Base-by-base conservation (phyloP, 2,329 filamentous ascomycete genomes). In the Diaporthe australafricana region DNA sequence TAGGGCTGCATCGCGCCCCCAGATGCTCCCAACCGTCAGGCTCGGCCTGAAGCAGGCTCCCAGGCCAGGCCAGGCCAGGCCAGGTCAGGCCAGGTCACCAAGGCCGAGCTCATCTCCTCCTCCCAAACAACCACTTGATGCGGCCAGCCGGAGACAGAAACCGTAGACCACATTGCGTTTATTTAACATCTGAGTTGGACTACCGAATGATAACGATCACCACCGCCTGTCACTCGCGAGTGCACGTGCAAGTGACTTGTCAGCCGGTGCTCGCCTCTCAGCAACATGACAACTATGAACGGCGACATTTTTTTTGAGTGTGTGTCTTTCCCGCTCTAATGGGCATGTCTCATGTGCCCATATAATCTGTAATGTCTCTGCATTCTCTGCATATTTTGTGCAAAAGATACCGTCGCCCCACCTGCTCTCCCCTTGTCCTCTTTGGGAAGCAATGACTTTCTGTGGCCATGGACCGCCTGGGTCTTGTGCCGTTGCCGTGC, bases 41-140 rank as follows among this genome's bases (percentile, higher is more conserved):
- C 30, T 38, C 45, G 60, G 45, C 20, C 30, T 65, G 60, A 65
- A 50, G 60, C 60, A 65, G 60, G 60, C 30, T 27, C 17, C 16
- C 17, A 25, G 14, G 17, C 5, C 14, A 12, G 27, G 6, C 17
- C 38, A 40, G 25, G 11, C 42, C 42, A 22, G 57, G 40, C 32
- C 60, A 17, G 30, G 16, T 62, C 42, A 22, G 57, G 40, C 32
- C 60, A 17, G 30, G 16, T 62, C 56, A 42, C 25, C 56, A 16
- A 45, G 25, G 25, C 56, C 25, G 17, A 11, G 14, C 20, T 62
- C 40, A 62, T 25, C 17, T 45, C 40, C 56, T 45, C 40, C 56
- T 62, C 25, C 30, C 60, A 63, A 35, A 48, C 40, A 48, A 14
- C 42, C 60, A 38, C 17, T 22, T 25, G 20, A 63, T 63, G 60